phyloP scores from a whole-genome alignment of 129 eudicot species.

The Calendula officinalis region DNA sequence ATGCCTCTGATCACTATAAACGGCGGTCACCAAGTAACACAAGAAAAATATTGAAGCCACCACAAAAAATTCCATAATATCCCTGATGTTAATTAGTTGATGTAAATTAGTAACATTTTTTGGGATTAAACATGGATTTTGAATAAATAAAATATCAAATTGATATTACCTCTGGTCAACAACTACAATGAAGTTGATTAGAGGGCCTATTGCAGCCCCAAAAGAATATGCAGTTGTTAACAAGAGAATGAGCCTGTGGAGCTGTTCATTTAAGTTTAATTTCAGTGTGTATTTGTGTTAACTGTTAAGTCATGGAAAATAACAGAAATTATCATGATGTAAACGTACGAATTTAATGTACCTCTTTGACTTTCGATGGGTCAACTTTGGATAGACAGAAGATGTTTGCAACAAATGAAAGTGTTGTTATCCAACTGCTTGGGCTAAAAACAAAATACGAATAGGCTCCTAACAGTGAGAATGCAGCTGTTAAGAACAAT shows the following conservation, averaged over 20 bases:
- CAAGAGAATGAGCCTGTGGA: background rate
- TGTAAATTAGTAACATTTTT: background rate
- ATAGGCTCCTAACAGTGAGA: too few relatives aligned
- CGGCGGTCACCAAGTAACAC: background rate
- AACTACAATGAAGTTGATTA: background rate
- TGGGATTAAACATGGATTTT: background rate
- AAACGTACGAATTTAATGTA: background rate
- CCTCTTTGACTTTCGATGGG: background rate
- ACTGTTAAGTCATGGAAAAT: background rate
- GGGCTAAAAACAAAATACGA: too few relatives aligned
- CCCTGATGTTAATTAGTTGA: background rate
- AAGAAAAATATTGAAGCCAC: background rate
- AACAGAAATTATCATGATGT: background rate
- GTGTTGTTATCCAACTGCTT: too few relatives aligned
- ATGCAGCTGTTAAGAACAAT: too few relatives aligned
- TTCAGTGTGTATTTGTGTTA: background rate
- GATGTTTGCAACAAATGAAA: too few relatives aligned
- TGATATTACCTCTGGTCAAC: slow-evolving; percentile 2
- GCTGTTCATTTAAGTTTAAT: background rate
- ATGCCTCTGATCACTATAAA: background rate
- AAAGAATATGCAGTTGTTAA: background rate
- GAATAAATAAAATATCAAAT: background rate
- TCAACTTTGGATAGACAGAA: too few relatives aligned
- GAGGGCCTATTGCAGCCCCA: slow-evolving; percentile 3
- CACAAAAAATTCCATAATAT: background rate